phyloP scores from a whole-genome alignment of 2,329 filamentous ascomycete species.

The Colletotrichum sp. region DNA sequence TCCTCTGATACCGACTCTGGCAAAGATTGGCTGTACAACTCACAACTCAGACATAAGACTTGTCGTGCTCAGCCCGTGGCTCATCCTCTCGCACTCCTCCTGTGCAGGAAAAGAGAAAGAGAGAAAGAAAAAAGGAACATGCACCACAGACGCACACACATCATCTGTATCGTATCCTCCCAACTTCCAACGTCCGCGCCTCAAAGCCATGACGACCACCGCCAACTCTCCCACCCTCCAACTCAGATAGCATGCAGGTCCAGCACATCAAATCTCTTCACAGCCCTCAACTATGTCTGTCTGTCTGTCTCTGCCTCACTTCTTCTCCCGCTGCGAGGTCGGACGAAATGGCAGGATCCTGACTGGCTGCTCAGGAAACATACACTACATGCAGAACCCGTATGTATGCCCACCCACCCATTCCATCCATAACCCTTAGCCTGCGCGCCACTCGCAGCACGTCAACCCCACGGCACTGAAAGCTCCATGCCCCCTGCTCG shows the following conservation, averaged over 20 bases:
- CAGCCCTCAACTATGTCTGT: neutral
- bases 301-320: neutral
- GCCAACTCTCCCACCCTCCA: neutral
- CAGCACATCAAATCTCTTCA: neutral
- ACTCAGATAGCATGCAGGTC: neutral
- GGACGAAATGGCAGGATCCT: neutral
- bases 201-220: neutral
- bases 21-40: neutral
- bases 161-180: neutral
- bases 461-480: constrained; percentile 19
- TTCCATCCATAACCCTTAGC: neutral
- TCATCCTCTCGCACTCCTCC: neutral
- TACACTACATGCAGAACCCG: neutral
- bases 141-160: neutral
- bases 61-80: neutral
- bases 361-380: neutral
- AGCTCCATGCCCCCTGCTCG: constrained; percentile 14
- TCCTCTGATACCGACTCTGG: neutral
- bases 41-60: neutral
- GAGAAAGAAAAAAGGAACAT: neutral
- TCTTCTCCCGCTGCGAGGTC: neutral
- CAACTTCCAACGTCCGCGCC: neutral
- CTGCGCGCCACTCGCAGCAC: constrained; percentile 10
- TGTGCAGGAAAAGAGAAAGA: neutral
- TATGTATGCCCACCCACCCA: neutral